phyloP scores from a whole-genome alignment of 805 yeast species.

The Schizosaccharomyces cryophilus region DNA sequence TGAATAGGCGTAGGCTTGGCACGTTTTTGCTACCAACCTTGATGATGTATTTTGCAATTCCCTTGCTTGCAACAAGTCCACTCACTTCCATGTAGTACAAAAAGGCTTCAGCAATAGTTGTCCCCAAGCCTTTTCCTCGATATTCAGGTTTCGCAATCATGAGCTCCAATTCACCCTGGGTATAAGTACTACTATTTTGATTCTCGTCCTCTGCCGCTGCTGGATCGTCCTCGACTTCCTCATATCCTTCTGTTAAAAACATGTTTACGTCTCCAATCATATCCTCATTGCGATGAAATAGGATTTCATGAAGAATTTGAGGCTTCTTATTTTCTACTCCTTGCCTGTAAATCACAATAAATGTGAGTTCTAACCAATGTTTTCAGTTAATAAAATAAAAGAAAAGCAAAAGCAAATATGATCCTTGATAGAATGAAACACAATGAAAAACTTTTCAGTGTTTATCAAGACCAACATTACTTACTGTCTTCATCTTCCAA shows the following conservation, averaged over 20 bases:
- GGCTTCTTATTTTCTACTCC: not conserved
- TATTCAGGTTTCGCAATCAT: slow-evolving; percentile 1
- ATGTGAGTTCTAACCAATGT: not conserved
- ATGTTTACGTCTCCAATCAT: slow-evolving; percentile 2
- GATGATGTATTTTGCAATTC: not conserved
- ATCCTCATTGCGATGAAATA: not conserved
- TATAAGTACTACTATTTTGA: no score
- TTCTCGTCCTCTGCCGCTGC: not conserved
- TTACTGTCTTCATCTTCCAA: slow-evolving; percentile 1
- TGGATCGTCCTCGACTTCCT: not conserved
- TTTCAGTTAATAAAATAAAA: no score
- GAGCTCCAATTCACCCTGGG: not conserved
- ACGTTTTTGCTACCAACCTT: not conserved
- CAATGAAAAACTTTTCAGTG: no score
- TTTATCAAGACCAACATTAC: not conserved
- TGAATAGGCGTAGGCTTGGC: not conserved
- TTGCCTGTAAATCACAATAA: not conserved
- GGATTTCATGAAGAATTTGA: not conserved
- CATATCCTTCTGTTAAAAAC: not conserved
- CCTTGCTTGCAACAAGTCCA: not conserved
- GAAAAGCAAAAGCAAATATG: no score
- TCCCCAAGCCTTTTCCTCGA: not conserved
- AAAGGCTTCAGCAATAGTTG: not conserved
- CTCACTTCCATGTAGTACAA: not conserved
- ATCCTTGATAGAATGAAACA: no score